Conservation (phyloP, 306 rosid genomes). For the Vigna nakashimae region DNA sequence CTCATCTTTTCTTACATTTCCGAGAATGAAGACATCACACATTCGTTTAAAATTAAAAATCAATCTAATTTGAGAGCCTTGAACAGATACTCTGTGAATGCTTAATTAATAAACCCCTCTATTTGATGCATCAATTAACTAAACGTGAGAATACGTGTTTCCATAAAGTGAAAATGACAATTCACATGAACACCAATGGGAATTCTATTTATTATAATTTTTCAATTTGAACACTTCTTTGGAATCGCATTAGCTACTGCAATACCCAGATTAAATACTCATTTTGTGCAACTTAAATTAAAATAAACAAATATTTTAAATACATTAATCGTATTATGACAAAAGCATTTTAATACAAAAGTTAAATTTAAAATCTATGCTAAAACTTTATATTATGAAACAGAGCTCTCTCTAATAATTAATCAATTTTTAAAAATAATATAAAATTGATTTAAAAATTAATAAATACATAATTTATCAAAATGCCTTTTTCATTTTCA, state of each 20-base stretch:
- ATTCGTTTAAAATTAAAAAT: constrained; percentile 11
- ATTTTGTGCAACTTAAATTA: background rate
- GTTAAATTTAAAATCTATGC: too few relatives aligned
- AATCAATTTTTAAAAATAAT: too few relatives aligned
- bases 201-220: background rate
- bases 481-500: too few relatives aligned
- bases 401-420: too few relatives aligned
- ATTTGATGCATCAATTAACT: background rate
- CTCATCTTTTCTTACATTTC: background rate
- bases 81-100: background rate
- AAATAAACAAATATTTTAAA: background rate
- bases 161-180: constrained; percentile 10
- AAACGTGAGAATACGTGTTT: background rate
- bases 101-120: background rate
- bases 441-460: too few relatives aligned
- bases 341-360: too few relatives aligned
- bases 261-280: background rate
- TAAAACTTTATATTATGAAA: too few relatives aligned
- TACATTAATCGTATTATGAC: background rate
- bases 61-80: constrained; percentile 10
- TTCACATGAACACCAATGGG: background rate
- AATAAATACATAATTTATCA: too few relatives aligned
- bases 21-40: background rate
- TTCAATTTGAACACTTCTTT: background rate
- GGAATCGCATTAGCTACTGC: background rate